phyloP scores from a whole-genome alignment of 257 asterid species.

The Handroanthus guayacan region DNA sequence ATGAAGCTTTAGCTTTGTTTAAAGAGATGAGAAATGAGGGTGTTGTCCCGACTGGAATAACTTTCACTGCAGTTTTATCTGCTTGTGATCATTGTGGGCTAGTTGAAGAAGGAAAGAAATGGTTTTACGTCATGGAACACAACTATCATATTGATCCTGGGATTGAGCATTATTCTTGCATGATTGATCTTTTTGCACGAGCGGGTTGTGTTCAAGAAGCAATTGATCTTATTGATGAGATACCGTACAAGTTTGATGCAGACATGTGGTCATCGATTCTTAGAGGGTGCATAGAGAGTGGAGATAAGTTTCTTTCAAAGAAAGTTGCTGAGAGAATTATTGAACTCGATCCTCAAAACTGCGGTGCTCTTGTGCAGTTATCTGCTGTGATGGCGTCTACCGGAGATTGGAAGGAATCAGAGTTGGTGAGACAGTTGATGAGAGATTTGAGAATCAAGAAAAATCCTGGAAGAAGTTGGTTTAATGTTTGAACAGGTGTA shows the following conservation, averaged over 20 bases:
- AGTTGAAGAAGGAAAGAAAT: conserved; percentile 75
- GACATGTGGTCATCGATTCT: conserved; percentile 80
- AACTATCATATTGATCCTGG: conserved; percentile 67
- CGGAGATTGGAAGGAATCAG: conserved; percentile 81
- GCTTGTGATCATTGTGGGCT: conserved; percentile 96
- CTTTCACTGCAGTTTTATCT: conserved; percentile 84
- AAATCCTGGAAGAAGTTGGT: conserved; percentile 88
- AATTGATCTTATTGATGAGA: conserved; percentile 55
- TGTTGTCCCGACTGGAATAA: conserved; percentile 58
- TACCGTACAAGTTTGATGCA: conserved; percentile 69
- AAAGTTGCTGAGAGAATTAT: conserved; percentile 59
- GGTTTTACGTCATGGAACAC: conserved; percentile 71
- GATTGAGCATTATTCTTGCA: conserved; percentile 90
- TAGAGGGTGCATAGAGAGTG: conserved; percentile 78
- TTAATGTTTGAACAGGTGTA: conserved; percentile 38
- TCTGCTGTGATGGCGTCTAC: conserved; percentile 72
- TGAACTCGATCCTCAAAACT: conserved; percentile 72
- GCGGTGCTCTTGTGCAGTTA: conserved; percentile 77
- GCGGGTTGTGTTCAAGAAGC: conserved; percentile 75
- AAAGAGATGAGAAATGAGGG: conserved; percentile 60
- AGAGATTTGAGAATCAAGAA: conserved; percentile 60
- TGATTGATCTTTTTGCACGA: conserved; percentile 84
- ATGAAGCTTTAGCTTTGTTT: conserved; percentile 70
- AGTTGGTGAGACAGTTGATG: conserved; percentile 72
- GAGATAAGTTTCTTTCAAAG: conserved; percentile 61